Base-by-base conservation (phyloP, 139 green algal species). In the Chlorella ohadii region DNA sequence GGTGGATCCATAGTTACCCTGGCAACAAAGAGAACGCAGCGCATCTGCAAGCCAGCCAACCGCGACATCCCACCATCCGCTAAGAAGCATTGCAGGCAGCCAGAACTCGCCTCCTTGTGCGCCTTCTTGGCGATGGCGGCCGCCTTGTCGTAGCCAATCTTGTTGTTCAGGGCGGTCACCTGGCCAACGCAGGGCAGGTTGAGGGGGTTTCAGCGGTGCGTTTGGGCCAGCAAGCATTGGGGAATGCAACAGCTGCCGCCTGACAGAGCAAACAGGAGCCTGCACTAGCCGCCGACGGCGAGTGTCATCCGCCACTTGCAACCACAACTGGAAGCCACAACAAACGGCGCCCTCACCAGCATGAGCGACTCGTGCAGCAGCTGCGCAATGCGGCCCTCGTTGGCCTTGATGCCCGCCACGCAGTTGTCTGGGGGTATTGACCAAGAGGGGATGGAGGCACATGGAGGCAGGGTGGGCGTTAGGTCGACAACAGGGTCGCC, bases 71-170 rank as follows among this genome's bases (percentile, higher is more conserved):
- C n/a, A n/a, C n/a, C n/a, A n/a, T n/a, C n/a, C 25, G 44, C 63
- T 23, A 68, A 36, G 16, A 15, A 68, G 44, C 44, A 31, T 15
- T 2, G 1, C n/a, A 36, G 36, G n/a, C 66, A 59, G 15, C 51
- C 51, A 13, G 15, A 5, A 25, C 66, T 33, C 33, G 57, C 68
- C 68, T 98, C 94, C 82, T 97, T 96, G 92, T 99, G 94, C 23
- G 97, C 97, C 84, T 98, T 98, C 91, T 99, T 99, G 20, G 97
- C 97, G 7, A 93, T 94, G 2, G 92, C 92, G 0, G 97, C 97
- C 1, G 97, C 97, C 65, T 97, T 98, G 86, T 99, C 97, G 82
- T 99, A 99, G 11, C 97, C 97, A 41, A 70, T 81, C 47, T 72
- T 76, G 61, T 92, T 94, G 85, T 98, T 98, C 34, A 99, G 90